These are phyloP conservation scores for Blastomyces percursus DNA, from an alignment of 2,329 filamentous ascomycete genomes.

Conservation along the genomic window DNA sequence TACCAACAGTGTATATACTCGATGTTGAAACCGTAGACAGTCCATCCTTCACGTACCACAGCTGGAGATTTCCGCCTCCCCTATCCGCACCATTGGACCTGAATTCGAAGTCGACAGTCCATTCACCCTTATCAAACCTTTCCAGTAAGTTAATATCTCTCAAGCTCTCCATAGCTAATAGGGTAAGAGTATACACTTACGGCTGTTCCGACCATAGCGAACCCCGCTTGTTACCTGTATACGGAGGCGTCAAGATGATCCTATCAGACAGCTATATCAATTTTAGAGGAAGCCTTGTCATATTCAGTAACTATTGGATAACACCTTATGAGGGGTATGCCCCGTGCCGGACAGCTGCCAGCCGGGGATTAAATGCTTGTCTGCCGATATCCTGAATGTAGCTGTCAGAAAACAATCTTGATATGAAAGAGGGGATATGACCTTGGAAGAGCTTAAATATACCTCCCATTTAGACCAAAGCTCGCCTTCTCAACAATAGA, in stretches of 20 bases:
- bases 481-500: conserved; percentile 62
- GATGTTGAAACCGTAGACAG: conserved; percentile 53
- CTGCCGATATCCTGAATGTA: conserved; percentile 50
- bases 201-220: conserved; percentile 64
- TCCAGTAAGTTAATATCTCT: conserved; percentile 8
- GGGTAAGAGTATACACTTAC: conserved; percentile 21
- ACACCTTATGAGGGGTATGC: conserved; percentile 44
- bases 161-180: background rate
- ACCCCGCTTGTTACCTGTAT: conserved; percentile 73
- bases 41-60: conserved; percentile 76
- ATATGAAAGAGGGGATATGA: background rate
- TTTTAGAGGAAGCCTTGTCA: background rate
- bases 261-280: conserved; percentile 62
- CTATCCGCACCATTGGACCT: conserved; percentile 75
- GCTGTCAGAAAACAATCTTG: background rate
- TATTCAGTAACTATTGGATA: conserved; percentile 9
- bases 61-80: conserved; percentile 77
- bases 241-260: conserved; percentile 78
- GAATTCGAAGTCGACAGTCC: conserved; percentile 78
- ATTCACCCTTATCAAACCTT: conserved; percentile 49
- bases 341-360: conserved; percentile 47
- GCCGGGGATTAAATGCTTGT: conserved; percentile 41
- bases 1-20: conserved; percentile 73
- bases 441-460: conserved; percentile 14
- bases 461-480: conserved; percentile 62